Evolutionary conservation across 1,284 basidiomycete species (phyloP).

Genomic region (Pyrrhoderma lamaoense): DNA sequence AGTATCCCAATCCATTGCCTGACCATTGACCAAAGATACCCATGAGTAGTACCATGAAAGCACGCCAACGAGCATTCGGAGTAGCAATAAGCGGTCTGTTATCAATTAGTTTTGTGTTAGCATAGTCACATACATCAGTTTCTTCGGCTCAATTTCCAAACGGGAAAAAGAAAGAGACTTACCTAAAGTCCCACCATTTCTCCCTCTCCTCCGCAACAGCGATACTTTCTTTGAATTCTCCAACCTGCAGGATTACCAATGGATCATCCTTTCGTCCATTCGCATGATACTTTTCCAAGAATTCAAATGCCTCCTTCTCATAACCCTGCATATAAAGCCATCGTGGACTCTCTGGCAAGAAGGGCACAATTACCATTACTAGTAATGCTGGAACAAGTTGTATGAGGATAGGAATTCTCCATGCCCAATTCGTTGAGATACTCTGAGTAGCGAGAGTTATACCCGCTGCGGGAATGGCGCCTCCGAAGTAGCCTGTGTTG

Average conservation of each 20-base stretch:
- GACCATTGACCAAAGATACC: conserved; percentile 24
- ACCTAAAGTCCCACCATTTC: conserved; percentile 36
- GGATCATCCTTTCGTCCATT: conserved; percentile 23
- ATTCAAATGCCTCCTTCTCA: conserved; percentile 23
- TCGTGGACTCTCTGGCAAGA: conserved; percentile 20
- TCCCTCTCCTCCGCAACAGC: conserved; percentile 37
- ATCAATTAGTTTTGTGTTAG: no score
- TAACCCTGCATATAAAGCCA: conserved; percentile 27
- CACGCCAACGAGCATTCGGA: conserved; percentile 22
- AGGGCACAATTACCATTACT: conserved; percentile 20
- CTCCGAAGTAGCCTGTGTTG: conserved; percentile 28
- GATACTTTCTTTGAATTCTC: conserved; percentile 39
- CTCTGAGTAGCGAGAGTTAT: conserved; percentile 27
- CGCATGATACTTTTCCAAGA: conserved; percentile 26
- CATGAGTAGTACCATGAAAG: conserved; percentile 25
- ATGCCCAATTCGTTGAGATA: conserved; percentile 25
- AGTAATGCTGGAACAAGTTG: conserved; percentile 18
- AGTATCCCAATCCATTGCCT: conserved; percentile 17
- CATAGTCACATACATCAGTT: no score
- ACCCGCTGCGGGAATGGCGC: conserved; percentile 27
- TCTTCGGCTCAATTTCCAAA: no score
- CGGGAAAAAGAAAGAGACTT: conserved; percentile 6
- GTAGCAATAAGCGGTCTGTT: conserved; percentile 19
- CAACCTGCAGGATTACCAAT: conserved; percentile 32
- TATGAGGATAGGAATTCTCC: conserved; percentile 22